phyloP scores from a whole-genome alignment of 2,329 filamentous ascomycete species.

The Aspergillus sp. region DNA sequence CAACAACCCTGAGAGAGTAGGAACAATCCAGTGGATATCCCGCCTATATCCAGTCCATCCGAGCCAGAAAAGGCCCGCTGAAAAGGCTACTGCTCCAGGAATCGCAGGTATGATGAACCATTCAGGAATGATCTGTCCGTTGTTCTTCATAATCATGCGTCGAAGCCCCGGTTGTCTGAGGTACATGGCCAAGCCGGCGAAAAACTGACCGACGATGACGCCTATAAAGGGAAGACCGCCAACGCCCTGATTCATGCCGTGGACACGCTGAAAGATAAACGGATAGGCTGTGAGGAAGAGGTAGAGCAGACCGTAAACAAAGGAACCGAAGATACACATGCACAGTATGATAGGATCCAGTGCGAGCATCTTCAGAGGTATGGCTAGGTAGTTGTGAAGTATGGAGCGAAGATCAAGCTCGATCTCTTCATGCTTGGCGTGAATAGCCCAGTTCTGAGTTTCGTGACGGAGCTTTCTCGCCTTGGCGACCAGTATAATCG shows the following conservation, averaged over 20 bases:
- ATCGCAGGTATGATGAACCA: slow-evolving; percentile 54
- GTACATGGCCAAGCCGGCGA: slow-evolving; percentile 46
- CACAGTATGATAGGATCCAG: slow-evolving; percentile 46
- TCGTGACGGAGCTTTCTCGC: slow-evolving; percentile 39
- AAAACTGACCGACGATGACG: slow-evolving; percentile 49
- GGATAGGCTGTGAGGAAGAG: slow-evolving; percentile 53
- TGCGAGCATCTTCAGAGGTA: slow-evolving; percentile 40
- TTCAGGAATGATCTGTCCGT: slow-evolving; percentile 43
- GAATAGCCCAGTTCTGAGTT: slow-evolving; percentile 40
- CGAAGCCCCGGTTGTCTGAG: slow-evolving; percentile 45
- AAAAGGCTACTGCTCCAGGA: slow-evolving; percentile 50
- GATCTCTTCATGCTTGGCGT: slow-evolving; percentile 31
- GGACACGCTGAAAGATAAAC: slow-evolving; percentile 47
- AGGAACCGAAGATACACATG: slow-evolving; percentile 34
- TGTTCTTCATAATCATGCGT: slow-evolving; percentile 40
- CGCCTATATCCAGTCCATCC: slow-evolving; percentile 45
- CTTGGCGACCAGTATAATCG: slow-evolving; percentile 40
- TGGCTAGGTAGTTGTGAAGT: slow-evolving; percentile 43
- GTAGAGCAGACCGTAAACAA: slow-evolving; percentile 49
- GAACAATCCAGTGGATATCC: slow-evolving; percentile 46
- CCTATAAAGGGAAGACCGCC: slow-evolving; percentile 52
- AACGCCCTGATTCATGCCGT: slow-evolving; percentile 45
- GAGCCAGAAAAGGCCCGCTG: slow-evolving; percentile 50
- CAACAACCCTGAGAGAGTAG: slow-evolving; percentile 46
- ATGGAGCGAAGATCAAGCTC: slow-evolving; percentile 40